Percentiles rank a stretch among this genome's conserved stretches.
Evolutionary conservation across 805 yeast species (phyloP).

Genomic region (Jamesozyma rosinii): DNA sequence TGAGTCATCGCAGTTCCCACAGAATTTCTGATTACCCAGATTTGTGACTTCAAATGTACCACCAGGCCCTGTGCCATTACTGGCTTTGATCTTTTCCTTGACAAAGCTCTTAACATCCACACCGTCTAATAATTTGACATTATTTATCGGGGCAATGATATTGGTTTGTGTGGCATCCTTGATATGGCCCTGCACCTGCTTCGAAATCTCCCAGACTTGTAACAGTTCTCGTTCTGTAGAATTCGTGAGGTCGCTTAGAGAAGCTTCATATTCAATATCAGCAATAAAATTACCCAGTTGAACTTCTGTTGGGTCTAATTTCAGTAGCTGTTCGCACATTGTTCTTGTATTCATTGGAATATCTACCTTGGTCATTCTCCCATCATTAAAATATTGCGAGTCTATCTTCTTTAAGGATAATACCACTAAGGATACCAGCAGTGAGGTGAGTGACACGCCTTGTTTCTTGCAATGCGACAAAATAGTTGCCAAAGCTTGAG

Average conservation of each 20-base stretch:
- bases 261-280: conserved; percentile 7
- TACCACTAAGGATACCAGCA: conserved; percentile 13
- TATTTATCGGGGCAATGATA: conserved; percentile 11
- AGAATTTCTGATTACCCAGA: conserved; percentile 20
- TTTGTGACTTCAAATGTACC: conserved; percentile 27
- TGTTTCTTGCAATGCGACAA: conserved; percentile 15
- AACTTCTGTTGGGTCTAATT: conserved; percentile 3
- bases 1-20: not conserved
- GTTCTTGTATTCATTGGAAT: conserved; percentile 24
- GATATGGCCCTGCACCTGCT: conserved; percentile 5
- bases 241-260: not conserved
- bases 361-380: conserved; percentile 4
- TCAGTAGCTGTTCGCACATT: conserved; percentile 6
- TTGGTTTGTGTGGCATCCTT: conserved; percentile 2
- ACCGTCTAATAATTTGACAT: conserved; percentile 18
- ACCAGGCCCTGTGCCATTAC: conserved; percentile 11
- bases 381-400: not conserved
- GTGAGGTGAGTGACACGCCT: conserved; percentile 19
- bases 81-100: conserved; percentile 9
- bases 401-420: not conserved
- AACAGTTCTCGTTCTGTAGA: not conserved
- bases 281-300: conserved; percentile 23
- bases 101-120: conserved; percentile 14
- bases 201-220: conserved; percentile 17
- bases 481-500: conserved; percentile 8